Base-by-base conservation (phyloP, 176 grass and related monocot species). In the Aegilops sharonensis region DNA sequence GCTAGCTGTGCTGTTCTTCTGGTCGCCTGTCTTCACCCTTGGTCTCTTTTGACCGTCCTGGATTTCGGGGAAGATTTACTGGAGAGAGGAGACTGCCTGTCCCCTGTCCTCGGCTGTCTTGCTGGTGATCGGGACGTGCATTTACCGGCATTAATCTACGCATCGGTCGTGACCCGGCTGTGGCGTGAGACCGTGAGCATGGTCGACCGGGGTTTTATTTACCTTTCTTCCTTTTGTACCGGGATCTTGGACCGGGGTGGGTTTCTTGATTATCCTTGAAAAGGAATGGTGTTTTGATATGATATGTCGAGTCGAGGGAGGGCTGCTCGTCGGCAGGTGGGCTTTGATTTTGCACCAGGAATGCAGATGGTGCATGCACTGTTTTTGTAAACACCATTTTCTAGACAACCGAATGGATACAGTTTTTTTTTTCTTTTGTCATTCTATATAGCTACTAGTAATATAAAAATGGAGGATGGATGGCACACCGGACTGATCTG, bases 1-100 rank as follows among this genome's bases (percentile, higher is more conserved):
- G 47, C 4, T 5, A 17, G 50, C 9, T 43, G 21, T 24, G 45
- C 60, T 48, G 36, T 14, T 18, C 5, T 81, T 18, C 78, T 23
- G 50, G 89, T 85, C 69, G 77, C 81, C 67, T 61, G 68, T 75
- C 27, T 14, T 83, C 50, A 6, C 5, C 15, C 32, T 45, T 69
- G 83, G 72, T 5, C n/a, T 68, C 0, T 84, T 91, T 91, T 88
- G 85, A 88, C 85, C 69, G 12, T 71, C 85, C 82, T 64, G 81
- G 31, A 88, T 85, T 91, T 88, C 89, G 63, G 85, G 85, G 11
- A 4, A 21, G 29, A 71, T 34, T 80, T 85, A 84, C 76, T 30
- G 42, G 29, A 52, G 72, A 11, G 25, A 30, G 47, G 74, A 87
- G 85, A 87, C 35, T 15, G 39, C 9, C 27, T 45, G 52, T 52